Evolutionary conservation across 768 basidiomycete genomes (phyloP).

Genomic region (Amanita phalloides): DNA sequence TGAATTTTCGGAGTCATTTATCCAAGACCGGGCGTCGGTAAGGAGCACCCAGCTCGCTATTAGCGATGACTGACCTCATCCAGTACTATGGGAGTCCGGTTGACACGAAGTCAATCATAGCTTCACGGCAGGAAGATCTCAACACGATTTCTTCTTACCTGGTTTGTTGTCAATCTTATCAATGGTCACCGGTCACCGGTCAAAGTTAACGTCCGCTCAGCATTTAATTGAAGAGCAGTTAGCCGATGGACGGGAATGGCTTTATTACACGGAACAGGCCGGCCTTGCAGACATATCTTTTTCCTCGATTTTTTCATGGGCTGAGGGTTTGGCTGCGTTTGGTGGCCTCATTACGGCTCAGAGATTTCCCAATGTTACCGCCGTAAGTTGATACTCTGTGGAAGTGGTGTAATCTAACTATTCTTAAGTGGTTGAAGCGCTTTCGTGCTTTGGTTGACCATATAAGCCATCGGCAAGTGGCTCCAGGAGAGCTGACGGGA

Average conservation of each 20-base stretch:
- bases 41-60: too few relatives aligned
- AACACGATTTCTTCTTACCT: conserved; percentile 36
- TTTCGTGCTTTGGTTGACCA: too few relatives aligned
- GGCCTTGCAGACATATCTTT: conserved; percentile 38
- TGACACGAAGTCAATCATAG: background rate
- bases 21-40: too few relatives aligned
- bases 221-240: conserved; percentile 30
- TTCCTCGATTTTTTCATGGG: conserved; percentile 40
- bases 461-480: too few relatives aligned
- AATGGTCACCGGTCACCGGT: background rate
- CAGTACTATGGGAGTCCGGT: background rate
- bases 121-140: conserved; percentile 7
- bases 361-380: too few relatives aligned
- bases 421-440: too few relatives aligned
- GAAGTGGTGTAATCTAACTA: too few relatives aligned
- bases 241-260: conserved; percentile 43
- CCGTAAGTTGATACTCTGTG: too few relatives aligned
- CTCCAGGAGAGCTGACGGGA: too few relatives aligned
- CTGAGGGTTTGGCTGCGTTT: conserved; percentile 19
- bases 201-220: conserved; percentile 8
- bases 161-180: conserved; percentile 18
- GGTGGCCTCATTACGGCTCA: too few relatives aligned
- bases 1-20: too few relatives aligned
- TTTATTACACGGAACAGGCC: conserved; percentile 42
- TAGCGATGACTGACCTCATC: too few relatives aligned